Conservation (phyloP, 768 basidiomycete species). For the Lepiota venenata region DNA sequence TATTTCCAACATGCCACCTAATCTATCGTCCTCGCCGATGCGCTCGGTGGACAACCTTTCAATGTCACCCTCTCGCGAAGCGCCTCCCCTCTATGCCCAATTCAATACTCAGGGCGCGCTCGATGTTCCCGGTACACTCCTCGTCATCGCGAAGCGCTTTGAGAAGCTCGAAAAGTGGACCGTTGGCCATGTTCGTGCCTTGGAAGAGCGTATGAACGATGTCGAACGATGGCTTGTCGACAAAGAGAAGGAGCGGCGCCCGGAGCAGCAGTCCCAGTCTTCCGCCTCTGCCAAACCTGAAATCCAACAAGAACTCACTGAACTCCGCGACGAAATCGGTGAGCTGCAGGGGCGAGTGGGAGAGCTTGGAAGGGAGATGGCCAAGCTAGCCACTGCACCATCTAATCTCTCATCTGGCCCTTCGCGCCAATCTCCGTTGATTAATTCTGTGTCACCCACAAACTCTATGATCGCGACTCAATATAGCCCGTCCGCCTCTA, state of each 20-base stretch:
- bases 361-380: conserved; percentile 78
- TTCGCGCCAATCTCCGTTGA: conserved; percentile 37
- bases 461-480: conserved; percentile 7
- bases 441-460: conserved; percentile 1
- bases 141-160: conserved; percentile 75
- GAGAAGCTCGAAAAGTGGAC: conserved; percentile 92
- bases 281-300: conserved; percentile 5
- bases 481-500: conserved; percentile 26
- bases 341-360: conserved; percentile 76
- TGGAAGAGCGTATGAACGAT: conserved; percentile 90
- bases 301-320: conserved; percentile 40
- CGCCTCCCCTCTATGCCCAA: conserved; percentile 73
- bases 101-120: conserved; percentile 70
- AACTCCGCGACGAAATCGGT: conserved; percentile 63
- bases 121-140: conserved; percentile 70
- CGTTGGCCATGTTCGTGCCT: conserved; percentile 80
- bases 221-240: conserved; percentile 90
- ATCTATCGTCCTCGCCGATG: conserved; percentile 64
- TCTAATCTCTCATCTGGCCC: conserved; percentile 49
- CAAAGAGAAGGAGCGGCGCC: conserved; percentile 65
- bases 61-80: conserved; percentile 50
- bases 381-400: conserved; percentile 57
- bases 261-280: conserved; percentile 13
- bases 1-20: conserved; percentile 44
- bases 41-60: conserved; percentile 41